These are phyloP conservation scores for Suhomyces choctaworum DNA, from an alignment of 1,139 yeast species.

Conservation along the genomic window DNA sequence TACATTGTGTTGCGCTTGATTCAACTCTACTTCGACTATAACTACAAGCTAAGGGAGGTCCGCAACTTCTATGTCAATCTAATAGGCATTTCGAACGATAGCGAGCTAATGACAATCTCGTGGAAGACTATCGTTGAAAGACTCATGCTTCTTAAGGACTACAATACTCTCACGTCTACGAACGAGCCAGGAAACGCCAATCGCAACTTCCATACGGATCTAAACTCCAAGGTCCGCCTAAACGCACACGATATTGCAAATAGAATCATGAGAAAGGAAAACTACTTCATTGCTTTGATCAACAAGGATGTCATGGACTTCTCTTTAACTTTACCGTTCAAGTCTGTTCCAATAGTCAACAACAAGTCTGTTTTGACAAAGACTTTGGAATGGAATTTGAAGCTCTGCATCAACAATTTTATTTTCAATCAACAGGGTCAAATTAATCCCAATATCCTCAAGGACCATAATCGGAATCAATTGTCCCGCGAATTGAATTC, in stretches of 20 bases:
- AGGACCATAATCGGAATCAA: slow-evolving; percentile 67
- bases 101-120: slow-evolving; percentile 85
- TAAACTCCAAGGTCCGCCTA: slow-evolving; percentile 69
- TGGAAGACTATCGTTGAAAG: slow-evolving; percentile 90
- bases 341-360: slow-evolving; percentile 19
- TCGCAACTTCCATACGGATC: slow-evolving; percentile 46
- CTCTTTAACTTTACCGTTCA: slow-evolving; percentile 43
- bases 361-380: slow-evolving; percentile 61
- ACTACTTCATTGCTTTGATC: slow-evolving; percentile 85
- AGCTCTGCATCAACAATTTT: slow-evolving; percentile 82
- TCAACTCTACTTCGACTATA: slow-evolving; percentile 56
- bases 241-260: slow-evolving; percentile 96
- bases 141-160: slow-evolving; percentile 71
- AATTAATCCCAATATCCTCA: slow-evolving; percentile 69
- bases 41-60: slow-evolving; percentile 60
- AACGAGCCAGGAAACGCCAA: slow-evolving; percentile 20
- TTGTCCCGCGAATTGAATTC: slow-evolving; percentile 70
- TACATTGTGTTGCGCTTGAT: slow-evolving; percentile 58
- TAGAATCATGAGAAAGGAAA: slow-evolving; percentile 92
- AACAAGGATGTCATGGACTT: slow-evolving; percentile 76
- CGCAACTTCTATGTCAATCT: slow-evolving; percentile 65
- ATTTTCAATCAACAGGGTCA: slow-evolving; percentile 85
- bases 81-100: slow-evolving; percentile 65
- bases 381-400: slow-evolving; percentile 92
- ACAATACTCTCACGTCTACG: slow-evolving; percentile 67